Evolutionary conservation across 1,139 yeast genomes (phyloP).

Genomic region (Protomyces macrosporus): DNA sequence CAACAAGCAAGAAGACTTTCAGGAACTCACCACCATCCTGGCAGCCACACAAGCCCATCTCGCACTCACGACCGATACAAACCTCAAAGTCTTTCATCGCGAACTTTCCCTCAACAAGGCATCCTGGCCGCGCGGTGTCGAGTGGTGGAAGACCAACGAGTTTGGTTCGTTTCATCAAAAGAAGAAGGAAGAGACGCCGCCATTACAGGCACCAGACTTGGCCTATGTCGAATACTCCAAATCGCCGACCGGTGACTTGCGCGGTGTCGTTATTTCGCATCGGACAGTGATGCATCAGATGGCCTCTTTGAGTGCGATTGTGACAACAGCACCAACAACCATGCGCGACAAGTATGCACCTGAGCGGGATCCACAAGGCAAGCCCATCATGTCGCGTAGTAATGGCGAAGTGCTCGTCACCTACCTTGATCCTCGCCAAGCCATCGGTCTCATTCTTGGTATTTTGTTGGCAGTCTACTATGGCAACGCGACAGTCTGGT

Average conservation of each 20-base stretch:
- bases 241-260: slow-evolving; percentile 81
- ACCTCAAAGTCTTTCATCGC: slow-evolving; percentile 64
- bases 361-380: slow-evolving; percentile 2
- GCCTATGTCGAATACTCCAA: slow-evolving; percentile 92
- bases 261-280: slow-evolving; percentile 92
- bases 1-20: slow-evolving; percentile 34
- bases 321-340: slow-evolving; percentile 45
- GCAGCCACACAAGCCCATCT: slow-evolving; percentile 69
- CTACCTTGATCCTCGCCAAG: slow-evolving; percentile 77
- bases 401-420: slow-evolving; percentile 46
- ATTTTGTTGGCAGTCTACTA: slow-evolving; percentile 73
- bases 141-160: slow-evolving; percentile 82
- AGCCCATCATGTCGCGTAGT: slow-evolving; percentile 4
- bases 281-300: slow-evolving; percentile 83
- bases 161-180: slow-evolving; percentile 65
- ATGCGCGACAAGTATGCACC: slow-evolving; percentile 5
- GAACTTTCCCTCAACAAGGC: slow-evolving; percentile 45
- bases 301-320: slow-evolving; percentile 63
- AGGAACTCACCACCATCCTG: slow-evolving; percentile 50
- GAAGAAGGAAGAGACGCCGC: slow-evolving; percentile 58
- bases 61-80: slow-evolving; percentile 74
- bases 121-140: slow-evolving; percentile 55
- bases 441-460: slow-evolving; percentile 82
- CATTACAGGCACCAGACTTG: slow-evolving; percentile 64
- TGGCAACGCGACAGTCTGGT: slow-evolving; percentile 77